These are phyloP conservation scores for Cladorrhinum samala DNA, from an alignment of 495 filamentous ascomycete genomes.

Conservation along the genomic window DNA sequence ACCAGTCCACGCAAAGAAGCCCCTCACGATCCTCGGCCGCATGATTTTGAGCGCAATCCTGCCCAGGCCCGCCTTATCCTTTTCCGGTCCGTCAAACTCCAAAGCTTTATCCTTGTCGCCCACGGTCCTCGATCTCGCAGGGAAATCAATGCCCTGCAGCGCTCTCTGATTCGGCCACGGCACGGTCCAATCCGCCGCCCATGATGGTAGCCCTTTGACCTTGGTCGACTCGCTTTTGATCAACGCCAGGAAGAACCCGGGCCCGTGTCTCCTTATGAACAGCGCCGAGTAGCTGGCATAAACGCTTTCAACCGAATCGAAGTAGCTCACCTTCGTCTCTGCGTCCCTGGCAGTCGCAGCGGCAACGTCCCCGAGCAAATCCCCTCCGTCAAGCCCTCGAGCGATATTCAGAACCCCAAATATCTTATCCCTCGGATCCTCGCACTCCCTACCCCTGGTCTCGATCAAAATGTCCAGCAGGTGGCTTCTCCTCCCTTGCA, in stretches of 20 bases:
- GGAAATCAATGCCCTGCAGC: slow-evolving; percentile 1
- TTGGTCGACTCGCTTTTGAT: slow-evolving; percentile 10
- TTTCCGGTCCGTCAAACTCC: neutral
- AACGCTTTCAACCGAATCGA: neutral
- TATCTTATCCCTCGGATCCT: slow-evolving; percentile 19
- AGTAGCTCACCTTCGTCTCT: slow-evolving; percentile 4
- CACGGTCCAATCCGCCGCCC: slow-evolving; percentile 17
- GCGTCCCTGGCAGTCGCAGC: neutral
- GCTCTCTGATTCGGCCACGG: slow-evolving; percentile 14
- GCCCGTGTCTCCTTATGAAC: slow-evolving; percentile 13
- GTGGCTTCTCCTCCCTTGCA: neutral
- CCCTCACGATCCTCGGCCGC: slow-evolving; percentile 11
- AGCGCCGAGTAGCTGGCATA: slow-evolving; percentile 8
- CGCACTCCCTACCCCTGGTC: neutral
- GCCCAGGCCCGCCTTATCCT: neutral
- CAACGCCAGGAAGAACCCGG: slow-evolving; percentile 14
- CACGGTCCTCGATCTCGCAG: neutral
- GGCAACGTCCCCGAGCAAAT: neutral
- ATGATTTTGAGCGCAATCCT: slow-evolving; percentile 2
- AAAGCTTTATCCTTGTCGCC: slow-evolving; percentile 8
- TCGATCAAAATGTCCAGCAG: slow-evolving; percentile 10
- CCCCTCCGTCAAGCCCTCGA: slow-evolving; percentile 1
- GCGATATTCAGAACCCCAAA: slow-evolving; percentile 12
- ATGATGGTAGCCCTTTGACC: slow-evolving; percentile 7
- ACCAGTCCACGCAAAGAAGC: slow-evolving; percentile 13